Percentiles rank a stretch among this genome's conserved stretches.
These are phyloP conservation scores for Colletotrichum euphorbiae DNA, from an alignment of 2,329 filamentous ascomycete genomes.

Conservation along the genomic window DNA sequence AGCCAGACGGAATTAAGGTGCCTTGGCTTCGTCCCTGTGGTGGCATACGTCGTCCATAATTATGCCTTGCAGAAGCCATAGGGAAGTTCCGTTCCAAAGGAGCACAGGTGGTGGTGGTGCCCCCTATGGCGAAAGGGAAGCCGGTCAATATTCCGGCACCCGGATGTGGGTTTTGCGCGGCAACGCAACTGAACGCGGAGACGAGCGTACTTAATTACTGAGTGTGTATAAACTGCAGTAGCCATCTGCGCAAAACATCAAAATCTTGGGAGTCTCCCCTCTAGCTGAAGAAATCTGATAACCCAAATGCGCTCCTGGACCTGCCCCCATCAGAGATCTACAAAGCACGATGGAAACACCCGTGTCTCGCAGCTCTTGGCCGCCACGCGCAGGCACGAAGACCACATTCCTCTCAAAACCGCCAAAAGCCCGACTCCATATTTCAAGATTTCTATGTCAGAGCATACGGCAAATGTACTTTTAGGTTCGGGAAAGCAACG, in stretches of 20 bases:
- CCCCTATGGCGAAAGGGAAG: too few species aligned
- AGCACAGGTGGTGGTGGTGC: too few species aligned
- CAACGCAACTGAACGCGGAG: too few species aligned
- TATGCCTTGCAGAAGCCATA: too few species aligned
- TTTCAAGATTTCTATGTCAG: neutral
- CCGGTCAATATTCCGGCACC: too few species aligned
- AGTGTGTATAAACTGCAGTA: too few species aligned
- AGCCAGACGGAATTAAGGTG: neutral
- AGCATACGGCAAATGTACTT: neutral
- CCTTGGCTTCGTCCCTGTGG: too few species aligned
- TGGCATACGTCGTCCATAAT: too few species aligned
- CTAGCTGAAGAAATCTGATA: slow-evolving; percentile 8
- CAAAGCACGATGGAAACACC: slow-evolving; percentile 8
- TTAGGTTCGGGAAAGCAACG: neutral
- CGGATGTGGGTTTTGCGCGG: too few species aligned
- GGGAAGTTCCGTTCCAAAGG: too few species aligned
- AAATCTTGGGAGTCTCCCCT: neutral
- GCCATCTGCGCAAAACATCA: too few species aligned
- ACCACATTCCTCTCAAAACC: neutral
- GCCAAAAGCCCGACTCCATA: neutral
- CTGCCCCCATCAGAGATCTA: neutral
- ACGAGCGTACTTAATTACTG: too few species aligned
- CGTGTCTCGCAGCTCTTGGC: neutral
- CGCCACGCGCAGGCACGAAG: slow-evolving; percentile 26
- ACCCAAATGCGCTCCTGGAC: slow-evolving; percentile 5